Evolutionary conservation across 164 flowering plant genomes (phyloP).

Genomic region (Paratinospora sagittata): DNA sequence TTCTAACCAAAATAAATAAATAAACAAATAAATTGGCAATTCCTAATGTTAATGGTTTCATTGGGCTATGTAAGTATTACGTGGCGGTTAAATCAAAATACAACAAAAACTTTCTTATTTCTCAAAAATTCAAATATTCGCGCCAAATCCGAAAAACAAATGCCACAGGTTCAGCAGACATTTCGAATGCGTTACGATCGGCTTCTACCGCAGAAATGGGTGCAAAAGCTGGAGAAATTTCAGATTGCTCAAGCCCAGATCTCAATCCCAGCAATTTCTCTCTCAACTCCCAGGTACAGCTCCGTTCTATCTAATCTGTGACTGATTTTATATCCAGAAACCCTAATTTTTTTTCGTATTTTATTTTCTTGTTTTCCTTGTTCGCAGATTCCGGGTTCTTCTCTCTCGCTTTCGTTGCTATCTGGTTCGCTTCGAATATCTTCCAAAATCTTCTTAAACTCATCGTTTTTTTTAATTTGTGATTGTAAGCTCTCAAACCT

Average conservation of each 20-base stretch:
- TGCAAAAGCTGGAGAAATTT: neutral
- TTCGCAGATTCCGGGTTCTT: conserved; percentile 11
- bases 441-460: neutral
- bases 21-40: no score
- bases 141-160: conserved; percentile 5
- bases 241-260: neutral
- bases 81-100: no score
- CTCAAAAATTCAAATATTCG: conserved; percentile 3
- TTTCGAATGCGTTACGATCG: neutral
- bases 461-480: neutral
- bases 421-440: conserved; percentile 8
- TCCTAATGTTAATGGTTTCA: no score
- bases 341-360: neutral
- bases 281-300: conserved; percentile 8
- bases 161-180: neutral
- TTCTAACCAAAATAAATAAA: no score
- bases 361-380: neutral
- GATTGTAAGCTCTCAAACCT: neutral
- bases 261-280: neutral
- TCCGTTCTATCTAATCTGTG: neutral
- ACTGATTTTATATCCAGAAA: neutral
- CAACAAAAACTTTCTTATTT: no score
- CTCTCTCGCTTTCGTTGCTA: neutral
- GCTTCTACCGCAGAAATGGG: conserved; percentile 3
- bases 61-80: no score